phyloP scores from a whole-genome alignment of 208 protist species.

The Acanthamoeba castellanii region DNA sequence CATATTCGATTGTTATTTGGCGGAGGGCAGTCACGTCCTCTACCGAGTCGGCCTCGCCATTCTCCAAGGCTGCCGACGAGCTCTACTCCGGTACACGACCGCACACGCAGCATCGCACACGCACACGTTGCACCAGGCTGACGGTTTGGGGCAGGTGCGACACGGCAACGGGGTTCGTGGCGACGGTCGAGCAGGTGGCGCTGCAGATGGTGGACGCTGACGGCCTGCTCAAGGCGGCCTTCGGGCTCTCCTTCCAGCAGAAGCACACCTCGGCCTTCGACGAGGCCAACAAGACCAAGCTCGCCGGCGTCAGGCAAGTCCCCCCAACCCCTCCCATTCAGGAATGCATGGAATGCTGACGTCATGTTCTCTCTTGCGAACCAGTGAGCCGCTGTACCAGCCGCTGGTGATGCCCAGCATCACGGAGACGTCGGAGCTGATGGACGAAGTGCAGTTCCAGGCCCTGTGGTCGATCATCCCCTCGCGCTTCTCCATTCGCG shows the following conservation, averaged over 20 bases:
- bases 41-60: slow-evolving; percentile 35
- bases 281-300: not conserved
- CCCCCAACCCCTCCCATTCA: not conserved
- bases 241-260: not conserved
- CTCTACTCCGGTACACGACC: not conserved
- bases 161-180: not conserved
- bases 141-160: not conserved
- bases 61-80: not conserved
- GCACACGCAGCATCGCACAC: not conserved
- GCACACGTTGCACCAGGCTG: not conserved
- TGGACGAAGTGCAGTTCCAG: slow-evolving; percentile 24
- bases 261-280: not conserved
- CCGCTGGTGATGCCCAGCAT: not conserved
- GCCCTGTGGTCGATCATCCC: slow-evolving; percentile 13
- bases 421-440: not conserved
- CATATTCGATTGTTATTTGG: slow-evolving; percentile 34
- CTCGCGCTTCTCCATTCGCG: slow-evolving; percentile 5
- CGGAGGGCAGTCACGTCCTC: slow-evolving; percentile 26
- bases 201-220: slow-evolving; percentile 24
- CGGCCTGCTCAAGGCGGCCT: slow-evolving; percentile 1
- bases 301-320: not conserved
- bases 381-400: slow-evolving; percentile 8
- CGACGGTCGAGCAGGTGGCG: slow-evolving; percentile 8
- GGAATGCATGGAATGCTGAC: not conserved
- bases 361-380: not conserved